phyloP scores from a whole-genome alignment of 2,329 filamentous ascomycete genomes.

The Cytospora piceae region DNA sequence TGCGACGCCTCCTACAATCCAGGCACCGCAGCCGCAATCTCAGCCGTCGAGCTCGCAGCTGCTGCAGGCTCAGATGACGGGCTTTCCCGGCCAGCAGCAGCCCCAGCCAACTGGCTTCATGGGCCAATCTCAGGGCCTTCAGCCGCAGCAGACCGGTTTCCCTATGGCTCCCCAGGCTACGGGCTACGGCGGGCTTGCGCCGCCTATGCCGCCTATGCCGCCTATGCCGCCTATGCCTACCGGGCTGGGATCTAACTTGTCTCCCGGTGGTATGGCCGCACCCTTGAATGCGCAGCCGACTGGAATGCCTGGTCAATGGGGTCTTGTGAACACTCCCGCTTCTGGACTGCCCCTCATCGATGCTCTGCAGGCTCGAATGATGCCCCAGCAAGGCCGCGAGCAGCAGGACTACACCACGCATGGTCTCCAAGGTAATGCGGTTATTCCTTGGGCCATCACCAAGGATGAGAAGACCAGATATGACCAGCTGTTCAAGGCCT shows the following conservation, averaged over 20 bases:
- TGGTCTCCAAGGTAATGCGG: slow-evolving; percentile 89
- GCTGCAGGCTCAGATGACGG: slow-evolving; percentile 69
- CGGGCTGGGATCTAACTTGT: slow-evolving; percentile 58
- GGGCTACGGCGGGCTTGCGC: slow-evolving; percentile 79
- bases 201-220: slow-evolving; percentile 85
- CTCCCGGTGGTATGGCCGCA: slow-evolving; percentile 63
- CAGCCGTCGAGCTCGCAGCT: slow-evolving; percentile 67
- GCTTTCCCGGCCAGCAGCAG: slow-evolving; percentile 61
- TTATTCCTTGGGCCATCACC: slow-evolving; percentile 97
- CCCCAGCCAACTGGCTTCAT: slow-evolving; percentile 59
- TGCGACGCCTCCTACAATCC: slow-evolving; percentile 56
- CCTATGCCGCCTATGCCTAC: slow-evolving; percentile 82
- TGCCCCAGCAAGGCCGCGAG: slow-evolving; percentile 94
- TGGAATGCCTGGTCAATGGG: slow-evolving; percentile 92
- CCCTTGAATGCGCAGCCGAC: slow-evolving; percentile 92
- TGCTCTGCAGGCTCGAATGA: slow-evolving; percentile 88
- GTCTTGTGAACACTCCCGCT: slow-evolving; percentile 92
- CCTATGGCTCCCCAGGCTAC: slow-evolving; percentile 70
- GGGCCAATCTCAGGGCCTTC: slow-evolving; percentile 57
- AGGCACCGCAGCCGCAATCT: slow-evolving; percentile 72
- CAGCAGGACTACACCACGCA: slow-evolving; percentile 79
- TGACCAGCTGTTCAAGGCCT: slow-evolving; percentile 90
- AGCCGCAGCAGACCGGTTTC: slow-evolving; percentile 72
- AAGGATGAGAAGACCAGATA: slow-evolving; percentile 99
- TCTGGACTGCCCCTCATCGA: slow-evolving; percentile 93